Evolutionary conservation across 2,329 filamentous ascomycete species (phyloP).

Genomic region (Botrytis galanthina): DNA sequence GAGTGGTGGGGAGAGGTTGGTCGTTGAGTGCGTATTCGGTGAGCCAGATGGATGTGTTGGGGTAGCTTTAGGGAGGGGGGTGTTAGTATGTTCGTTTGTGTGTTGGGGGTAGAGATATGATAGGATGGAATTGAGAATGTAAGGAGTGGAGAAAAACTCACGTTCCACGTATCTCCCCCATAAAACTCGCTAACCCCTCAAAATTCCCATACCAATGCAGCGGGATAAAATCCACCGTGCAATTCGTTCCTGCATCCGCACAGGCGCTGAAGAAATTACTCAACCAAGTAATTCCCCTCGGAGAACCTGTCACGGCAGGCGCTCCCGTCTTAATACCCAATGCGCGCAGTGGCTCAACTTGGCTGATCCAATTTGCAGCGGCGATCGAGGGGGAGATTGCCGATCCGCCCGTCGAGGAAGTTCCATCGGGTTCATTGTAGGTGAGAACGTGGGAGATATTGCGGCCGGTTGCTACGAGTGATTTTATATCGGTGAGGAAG

Average conservation of each 20-base stretch:
- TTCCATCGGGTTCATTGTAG: conserved; percentile 77
- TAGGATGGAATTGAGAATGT: not conserved
- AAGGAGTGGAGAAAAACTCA: conserved; percentile 26
- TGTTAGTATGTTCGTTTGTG: conserved; percentile 14
- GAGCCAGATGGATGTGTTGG: conserved; percentile 66
- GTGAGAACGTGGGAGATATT: conserved; percentile 68
- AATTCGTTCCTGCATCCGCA: conserved; percentile 50
- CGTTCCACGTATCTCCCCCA: conserved; percentile 36
- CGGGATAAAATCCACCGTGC: conserved; percentile 62
- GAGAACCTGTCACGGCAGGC: conserved; percentile 65
- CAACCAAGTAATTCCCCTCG: conserved; percentile 64
- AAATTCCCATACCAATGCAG: conserved; percentile 67
- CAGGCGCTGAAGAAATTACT: conserved; percentile 63
- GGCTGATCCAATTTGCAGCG: conserved; percentile 66
- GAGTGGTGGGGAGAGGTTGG: conserved; percentile 54
- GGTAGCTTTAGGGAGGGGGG: conserved; percentile 47
- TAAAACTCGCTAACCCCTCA: conserved; percentile 39
- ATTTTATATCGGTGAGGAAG: conserved; percentile 60
- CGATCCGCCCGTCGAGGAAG: conserved; percentile 50
- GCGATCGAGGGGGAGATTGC: conserved; percentile 58
- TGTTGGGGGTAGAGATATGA: not conserved
- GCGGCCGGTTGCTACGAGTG: conserved; percentile 51
- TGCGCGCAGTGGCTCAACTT: conserved; percentile 66
- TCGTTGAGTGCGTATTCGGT: conserved; percentile 69
- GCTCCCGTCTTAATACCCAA: conserved; percentile 67